phyloP scores from a whole-genome alignment of 331 rosid species.

The Ulmus americana region DNA sequence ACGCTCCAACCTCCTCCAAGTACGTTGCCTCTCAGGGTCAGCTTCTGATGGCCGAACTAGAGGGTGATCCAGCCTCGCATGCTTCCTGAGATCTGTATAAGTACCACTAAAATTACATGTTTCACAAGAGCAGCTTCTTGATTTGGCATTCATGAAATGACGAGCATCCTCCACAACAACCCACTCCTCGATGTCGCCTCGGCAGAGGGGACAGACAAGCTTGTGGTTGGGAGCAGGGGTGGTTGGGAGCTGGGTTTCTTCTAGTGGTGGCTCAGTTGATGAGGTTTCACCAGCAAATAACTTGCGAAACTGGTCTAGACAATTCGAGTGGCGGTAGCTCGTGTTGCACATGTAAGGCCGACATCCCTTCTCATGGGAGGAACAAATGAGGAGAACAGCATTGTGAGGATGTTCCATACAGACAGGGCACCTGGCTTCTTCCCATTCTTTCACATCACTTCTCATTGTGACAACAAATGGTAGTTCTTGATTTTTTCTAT shows the following conservation, averaged over 20 bases:
- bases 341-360: conserved; percentile 98
- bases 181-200: conserved; percentile 82
- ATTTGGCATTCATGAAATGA: conserved; percentile 77
- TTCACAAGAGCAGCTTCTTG: conserved; percentile 87
- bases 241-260: conserved; percentile 33
- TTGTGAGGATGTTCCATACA: conserved; percentile 99
- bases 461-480: too few species aligned
- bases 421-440: conserved; percentile 90
- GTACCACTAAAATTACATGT: conserved; percentile 70
- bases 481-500: too few species aligned
- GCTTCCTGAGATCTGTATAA: conserved; percentile 84
- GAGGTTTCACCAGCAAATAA: conserved; percentile 47
- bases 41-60: conserved; percentile 73
- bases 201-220: conserved; percentile 85
- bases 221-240: conserved; percentile 29
- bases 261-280: conserved; percentile 31
- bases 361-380: conserved; percentile 84
- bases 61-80: conserved; percentile 91
- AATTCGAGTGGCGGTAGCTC: conserved; percentile 93
- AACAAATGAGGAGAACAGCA: conserved; percentile 85
- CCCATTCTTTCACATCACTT: conserved; percentile 62
- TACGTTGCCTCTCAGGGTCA: conserved; percentile 85
- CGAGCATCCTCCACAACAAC: conserved; percentile 84
- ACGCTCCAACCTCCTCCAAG: conserved; percentile 87
- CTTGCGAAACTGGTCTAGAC: conserved; percentile 90